Conservation (phyloP, 306 rosid species). For the Glycine soja region DNA sequence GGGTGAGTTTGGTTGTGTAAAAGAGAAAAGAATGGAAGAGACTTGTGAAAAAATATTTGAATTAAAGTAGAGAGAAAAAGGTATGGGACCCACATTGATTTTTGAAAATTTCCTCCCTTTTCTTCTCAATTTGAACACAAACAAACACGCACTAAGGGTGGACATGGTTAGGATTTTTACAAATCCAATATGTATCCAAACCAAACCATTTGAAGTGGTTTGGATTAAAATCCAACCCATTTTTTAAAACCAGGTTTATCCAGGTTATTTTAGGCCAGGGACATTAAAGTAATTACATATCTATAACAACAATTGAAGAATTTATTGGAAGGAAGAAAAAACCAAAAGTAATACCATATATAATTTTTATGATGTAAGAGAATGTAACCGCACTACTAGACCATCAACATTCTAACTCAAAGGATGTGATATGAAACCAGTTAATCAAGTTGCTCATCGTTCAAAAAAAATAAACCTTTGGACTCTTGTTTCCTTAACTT, state of each 20-base stretch:
- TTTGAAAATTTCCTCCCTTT: too few species aligned
- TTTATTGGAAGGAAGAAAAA: not conserved
- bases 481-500: not conserved
- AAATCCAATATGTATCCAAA: not conserved
- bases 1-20: too few species aligned
- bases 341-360: not conserved
- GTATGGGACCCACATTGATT: too few species aligned
- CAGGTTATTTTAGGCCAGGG: not conserved
- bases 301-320: not conserved
- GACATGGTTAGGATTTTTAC: not conserved
- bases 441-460: not conserved
- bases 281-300: not conserved
- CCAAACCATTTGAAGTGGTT: not conserved
- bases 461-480: not conserved
- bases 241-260: not conserved
- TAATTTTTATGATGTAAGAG: not conserved
- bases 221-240: not conserved
- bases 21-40: too few species aligned
- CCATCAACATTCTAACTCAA: not conserved
- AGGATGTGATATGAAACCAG: not conserved
- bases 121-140: too few species aligned
- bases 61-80: too few species aligned
- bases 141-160: not conserved
- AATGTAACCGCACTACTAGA: not conserved
- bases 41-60: too few species aligned